Evolutionary conservation across 768 basidiomycete genomes (phyloP), one percentile per base, ranked within the genome.

Genomic region (Suillus subalutaceus): DNA sequence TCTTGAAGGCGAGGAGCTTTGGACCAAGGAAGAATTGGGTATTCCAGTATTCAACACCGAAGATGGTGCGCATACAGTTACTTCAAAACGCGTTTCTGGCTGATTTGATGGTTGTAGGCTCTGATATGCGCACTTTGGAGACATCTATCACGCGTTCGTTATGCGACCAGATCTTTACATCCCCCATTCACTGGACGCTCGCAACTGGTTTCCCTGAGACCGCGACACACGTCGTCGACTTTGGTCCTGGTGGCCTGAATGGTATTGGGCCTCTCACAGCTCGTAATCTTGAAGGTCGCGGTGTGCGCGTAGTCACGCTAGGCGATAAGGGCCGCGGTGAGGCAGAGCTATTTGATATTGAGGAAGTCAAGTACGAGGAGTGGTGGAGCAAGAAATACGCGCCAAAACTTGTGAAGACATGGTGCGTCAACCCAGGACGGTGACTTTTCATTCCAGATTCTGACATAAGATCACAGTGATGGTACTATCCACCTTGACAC

Each of bases 201-300:
- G 96, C 96, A 6, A 96, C 94, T 41, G 81, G 88, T 67, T 97
- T 99, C 86, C 93, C 96, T 1, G 85, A 91, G 67, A 85, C 90
- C 10, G 94, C 96, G 0, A 99, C 96, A 5, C 97, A 99, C 76
- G 91, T 94, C 3, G 81, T 99, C 68, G 97, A 99, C 79, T 99
- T 99, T 72, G 97, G 97, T 63, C 94, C 97, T 2, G 97, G 97
- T 67, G 96, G 97, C 16, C 74, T 93, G 64, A 94, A 91, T 73
- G 97, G 97, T 15, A 96, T 98, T 69, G 97, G 97, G 50, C 89
- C 91, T 63, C 84, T 98, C 64, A 96, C 96, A 52, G 89, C 91
- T 5, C 88, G 91, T 71, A 96, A 96, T 78, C 83, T 96, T 55
- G 95, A 97, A 71, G 97, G 97, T 16, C 90, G 94, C 37, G 97